Evolutionary conservation across 805 yeast species (phyloP).

Genomic region (Candida ortonii): DNA sequence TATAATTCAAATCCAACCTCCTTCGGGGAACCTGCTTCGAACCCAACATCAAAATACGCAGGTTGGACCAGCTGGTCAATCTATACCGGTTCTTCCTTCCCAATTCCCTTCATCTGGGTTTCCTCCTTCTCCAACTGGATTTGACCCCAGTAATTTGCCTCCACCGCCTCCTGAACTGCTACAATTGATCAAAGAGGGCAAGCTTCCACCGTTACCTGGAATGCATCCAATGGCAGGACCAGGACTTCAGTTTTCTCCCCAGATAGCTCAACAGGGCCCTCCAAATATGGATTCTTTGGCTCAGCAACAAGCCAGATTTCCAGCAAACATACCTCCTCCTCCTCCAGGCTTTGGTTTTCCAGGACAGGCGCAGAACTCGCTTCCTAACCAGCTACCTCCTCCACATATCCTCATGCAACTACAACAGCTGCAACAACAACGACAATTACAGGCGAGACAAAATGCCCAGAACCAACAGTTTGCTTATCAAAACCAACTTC

Average conservation of each 20-base stretch:
- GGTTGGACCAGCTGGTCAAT: too few relatives aligned
- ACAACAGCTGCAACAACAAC: constrained; percentile 12
- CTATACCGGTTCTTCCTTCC: too few relatives aligned
- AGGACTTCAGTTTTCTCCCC: constrained; percentile 3
- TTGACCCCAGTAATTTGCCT: constrained; percentile 16
- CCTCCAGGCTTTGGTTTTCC: constrained; percentile 9
- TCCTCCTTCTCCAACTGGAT: constrained; percentile 14
- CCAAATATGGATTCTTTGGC: too few relatives aligned
- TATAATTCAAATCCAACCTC: too few relatives aligned
- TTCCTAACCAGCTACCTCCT: constrained; percentile 23
- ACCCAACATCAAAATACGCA: too few relatives aligned
- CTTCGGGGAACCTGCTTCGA: constrained; percentile 8
- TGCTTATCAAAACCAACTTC: constrained; percentile 4
- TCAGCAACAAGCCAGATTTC: background rate
- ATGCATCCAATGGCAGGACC: constrained; percentile 15
- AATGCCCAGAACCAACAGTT: constrained; percentile 6
- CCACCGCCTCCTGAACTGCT: constrained; percentile 31
- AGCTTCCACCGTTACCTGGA: constrained; percentile 29
- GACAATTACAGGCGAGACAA: constrained; percentile 5
- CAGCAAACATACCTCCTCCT: constrained; percentile 4
- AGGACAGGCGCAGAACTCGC: too few relatives aligned
- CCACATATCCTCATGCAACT: constrained; percentile 11
- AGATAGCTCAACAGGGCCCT: constrained; percentile 4
- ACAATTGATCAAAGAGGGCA: constrained; percentile 28
- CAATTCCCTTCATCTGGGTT: constrained; percentile 5